Conservation (phyloP, 345 rosid genomes). For the Boechera divaricarpa region DNA sequence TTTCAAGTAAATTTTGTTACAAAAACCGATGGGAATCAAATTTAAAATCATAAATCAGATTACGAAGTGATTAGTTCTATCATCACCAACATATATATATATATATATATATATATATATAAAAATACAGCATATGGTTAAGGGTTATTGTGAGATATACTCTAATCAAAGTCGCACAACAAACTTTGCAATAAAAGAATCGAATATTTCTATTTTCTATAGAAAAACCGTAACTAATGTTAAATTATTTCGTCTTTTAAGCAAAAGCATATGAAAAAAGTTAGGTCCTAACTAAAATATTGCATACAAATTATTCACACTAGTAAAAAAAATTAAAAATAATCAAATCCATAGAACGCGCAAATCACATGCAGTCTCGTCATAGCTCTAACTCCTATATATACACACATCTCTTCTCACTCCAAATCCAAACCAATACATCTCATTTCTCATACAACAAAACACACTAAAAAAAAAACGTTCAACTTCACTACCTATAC, state of each 20-base stretch:
- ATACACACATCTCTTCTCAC: constrained; percentile 28
- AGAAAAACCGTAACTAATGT: neutral
- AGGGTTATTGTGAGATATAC: constrained; percentile 18
- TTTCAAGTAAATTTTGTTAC: neutral
- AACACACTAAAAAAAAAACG: neutral
- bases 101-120: neutral
- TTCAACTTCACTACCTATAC: constrained; percentile 26
- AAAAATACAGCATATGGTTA: constrained; percentile 18
- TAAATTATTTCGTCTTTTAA: constrained; percentile 31
- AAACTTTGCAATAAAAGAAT: constrained; percentile 27
- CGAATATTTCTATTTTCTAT: constrained; percentile 35
- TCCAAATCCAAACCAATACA: constrained; percentile 39
- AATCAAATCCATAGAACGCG: constrained; percentile 32
- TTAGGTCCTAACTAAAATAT: constrained; percentile 34
- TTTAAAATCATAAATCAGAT: neutral
- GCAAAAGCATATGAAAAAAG: constrained; percentile 39
- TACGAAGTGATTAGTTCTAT: neutral
- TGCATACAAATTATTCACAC: constrained; percentile 30
- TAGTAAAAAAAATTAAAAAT: neutral
- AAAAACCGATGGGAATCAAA: neutral
- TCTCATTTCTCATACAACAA: constrained; percentile 28
- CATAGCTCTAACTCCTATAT: constrained; percentile 27
- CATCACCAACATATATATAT: neutral
- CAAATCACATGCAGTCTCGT: constrained; percentile 35
- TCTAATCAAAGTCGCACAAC: constrained; percentile 30